Percentiles rank a stretch among this genome's conserved stretches.
Evolutionary conservation across 192 early-diverging fungal genomes (phyloP).

Genomic region (Backusella psychrophila): DNA sequence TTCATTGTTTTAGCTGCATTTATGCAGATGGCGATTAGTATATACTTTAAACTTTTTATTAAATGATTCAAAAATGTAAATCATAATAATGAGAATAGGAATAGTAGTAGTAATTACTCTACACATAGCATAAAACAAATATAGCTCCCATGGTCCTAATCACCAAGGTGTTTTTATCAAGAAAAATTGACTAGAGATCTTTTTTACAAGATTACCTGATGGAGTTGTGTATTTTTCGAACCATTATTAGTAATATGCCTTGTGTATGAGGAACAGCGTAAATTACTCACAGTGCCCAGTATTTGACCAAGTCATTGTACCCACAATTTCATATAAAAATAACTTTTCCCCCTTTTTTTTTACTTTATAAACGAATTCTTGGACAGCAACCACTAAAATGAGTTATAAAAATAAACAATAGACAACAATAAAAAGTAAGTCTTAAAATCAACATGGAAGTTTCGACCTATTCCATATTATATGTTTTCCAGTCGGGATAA

Average conservation of each 20-base stretch:
- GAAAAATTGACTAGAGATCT: background rate
- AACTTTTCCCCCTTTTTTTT: background rate
- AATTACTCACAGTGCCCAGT: background rate
- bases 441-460: background rate
- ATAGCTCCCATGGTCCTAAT: background rate
- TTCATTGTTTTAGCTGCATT: background rate
- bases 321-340: background rate
- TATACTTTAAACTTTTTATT: background rate
- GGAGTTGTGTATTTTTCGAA: background rate
- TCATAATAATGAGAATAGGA: background rate
- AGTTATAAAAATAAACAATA: background rate
- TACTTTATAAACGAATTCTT: background rate
- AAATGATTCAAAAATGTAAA: too few relatives aligned
- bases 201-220: background rate
- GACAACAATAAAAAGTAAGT: background rate
- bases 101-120: background rate
- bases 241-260: background rate
- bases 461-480: background rate
- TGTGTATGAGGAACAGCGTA: background rate
- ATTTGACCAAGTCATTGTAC: background rate
- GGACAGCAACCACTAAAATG: background rate
- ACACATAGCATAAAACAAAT: background rate
- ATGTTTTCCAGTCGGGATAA: background rate
- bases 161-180: background rate
- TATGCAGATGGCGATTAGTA: background rate